A percentile compares a stretch with the other conserved stretches of the same genome.
These are phyloP conservation scores for Oryza nivara DNA, from an alignment of 176 grass and related monocot genomes.

Conservation along the genomic window DNA sequence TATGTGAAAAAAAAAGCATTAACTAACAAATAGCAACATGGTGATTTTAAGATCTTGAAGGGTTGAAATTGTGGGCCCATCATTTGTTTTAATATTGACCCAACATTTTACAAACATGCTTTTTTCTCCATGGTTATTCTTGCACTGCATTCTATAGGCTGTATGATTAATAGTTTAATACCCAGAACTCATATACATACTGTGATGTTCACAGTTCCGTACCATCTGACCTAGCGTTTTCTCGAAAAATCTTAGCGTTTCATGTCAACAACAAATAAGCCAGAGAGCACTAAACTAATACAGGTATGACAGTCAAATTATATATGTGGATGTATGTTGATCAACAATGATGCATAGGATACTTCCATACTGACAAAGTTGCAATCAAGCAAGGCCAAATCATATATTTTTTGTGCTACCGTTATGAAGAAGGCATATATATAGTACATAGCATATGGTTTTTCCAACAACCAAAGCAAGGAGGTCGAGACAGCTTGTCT, in stretches of 20 bases:
- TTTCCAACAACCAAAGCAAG: background rate
- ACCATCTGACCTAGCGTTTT: background rate
- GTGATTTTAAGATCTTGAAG: constrained; percentile 5
- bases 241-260: background rate
- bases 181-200: background rate
- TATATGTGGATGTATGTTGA: background rate
- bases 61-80: background rate
- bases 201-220: constrained; percentile 14
- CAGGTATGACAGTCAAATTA: background rate
- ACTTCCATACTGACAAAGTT: constrained; percentile 15
- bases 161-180: constrained; percentile 3
- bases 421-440: background rate
- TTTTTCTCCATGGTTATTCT: background rate
- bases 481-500: background rate
- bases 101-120: background rate
- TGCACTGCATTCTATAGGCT: background rate
- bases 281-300: background rate
- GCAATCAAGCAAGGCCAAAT: background rate
- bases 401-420: constrained; percentile 26
- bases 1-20: constrained; percentile 18
- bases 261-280: constrained; percentile 15
- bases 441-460: background rate
- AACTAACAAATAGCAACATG: background rate
- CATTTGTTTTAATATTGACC: background rate
- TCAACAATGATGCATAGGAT: constrained; percentile 4